Evolutionary conservation across 2,329 filamentous ascomycete genomes (phyloP).

Genomic region (Didymosphaeria variabile): DNA sequence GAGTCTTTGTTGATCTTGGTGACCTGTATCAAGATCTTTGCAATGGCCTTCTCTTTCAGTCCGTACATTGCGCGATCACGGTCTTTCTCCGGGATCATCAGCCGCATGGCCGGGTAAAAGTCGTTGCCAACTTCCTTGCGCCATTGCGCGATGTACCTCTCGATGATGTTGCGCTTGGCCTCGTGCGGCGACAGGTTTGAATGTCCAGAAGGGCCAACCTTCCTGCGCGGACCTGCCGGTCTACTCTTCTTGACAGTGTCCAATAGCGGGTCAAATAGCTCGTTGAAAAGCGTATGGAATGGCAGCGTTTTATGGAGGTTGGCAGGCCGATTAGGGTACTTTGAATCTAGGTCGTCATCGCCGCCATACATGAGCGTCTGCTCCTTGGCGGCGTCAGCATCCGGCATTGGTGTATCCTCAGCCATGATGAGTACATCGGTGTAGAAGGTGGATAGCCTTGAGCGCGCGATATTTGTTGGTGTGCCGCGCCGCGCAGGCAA

Average conservation of each 20-base stretch:
- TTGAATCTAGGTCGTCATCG: conserved; percentile 58
- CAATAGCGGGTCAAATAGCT: conserved; percentile 81
- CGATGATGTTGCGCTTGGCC: conserved; percentile 80
- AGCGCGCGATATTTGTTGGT: conserved; percentile 7
- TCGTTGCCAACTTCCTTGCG: conserved; percentile 87
- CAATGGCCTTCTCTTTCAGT: conserved; percentile 90
- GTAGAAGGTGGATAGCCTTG: background rate
- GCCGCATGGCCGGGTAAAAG: conserved; percentile 89
- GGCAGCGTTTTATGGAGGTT: conserved; percentile 82
- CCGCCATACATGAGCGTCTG: conserved; percentile 60
- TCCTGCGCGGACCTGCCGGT: conserved; percentile 64
- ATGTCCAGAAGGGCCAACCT: conserved; percentile 67
- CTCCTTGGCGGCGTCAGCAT: conserved; percentile 56
- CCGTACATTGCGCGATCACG: conserved; percentile 92
- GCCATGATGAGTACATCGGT: conserved; percentile 37
- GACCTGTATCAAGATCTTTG: conserved; percentile 87
- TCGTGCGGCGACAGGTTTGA: conserved; percentile 76
- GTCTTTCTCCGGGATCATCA: conserved; percentile 93
- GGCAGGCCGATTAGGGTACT: conserved; percentile 78
- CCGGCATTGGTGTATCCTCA: conserved; percentile 47
- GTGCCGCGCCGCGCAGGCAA: conserved; percentile 16
- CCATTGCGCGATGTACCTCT: conserved; percentile 87
- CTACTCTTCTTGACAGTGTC: conserved; percentile 79
- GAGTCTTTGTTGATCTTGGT: conserved; percentile 92
- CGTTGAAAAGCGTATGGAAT: conserved; percentile 80